Base-by-base conservation (phyloP, 805 yeast species). In the Starmerella khaoyaiensis region DNA sequence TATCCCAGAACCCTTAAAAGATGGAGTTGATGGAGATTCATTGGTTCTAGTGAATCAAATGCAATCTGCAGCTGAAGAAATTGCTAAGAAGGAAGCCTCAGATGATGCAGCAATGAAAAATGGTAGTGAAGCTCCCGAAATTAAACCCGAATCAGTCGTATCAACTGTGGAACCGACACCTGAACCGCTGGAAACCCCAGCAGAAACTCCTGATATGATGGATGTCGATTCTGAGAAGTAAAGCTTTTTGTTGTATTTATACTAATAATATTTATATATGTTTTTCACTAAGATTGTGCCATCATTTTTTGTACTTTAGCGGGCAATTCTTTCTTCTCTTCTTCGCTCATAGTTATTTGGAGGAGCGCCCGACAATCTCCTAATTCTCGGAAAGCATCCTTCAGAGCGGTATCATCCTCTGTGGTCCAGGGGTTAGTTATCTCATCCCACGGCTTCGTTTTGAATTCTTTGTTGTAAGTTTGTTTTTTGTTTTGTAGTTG, bases 291-390 rank as follows among this genome's bases (percentile, higher is more conserved):
- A n/a, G n/a, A n/a, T n/a, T n/a, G n/a, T n/a, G n/a, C n/a, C n/a
- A n/a, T n/a, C n/a, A n/a, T n/a, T n/a, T n/a, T n/a, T n/a, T n/a
- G n/a, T n/a, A n/a, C n/a, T n/a, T n/a, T n/a, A 10, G n/a, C 12
- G n/a, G 44, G 37, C 30, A 19, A 18, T 3, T 33, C 33, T n/a
- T 11, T 21, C 19, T 4, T 11, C 32, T n/a, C 28, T 8, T 21
- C 31, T 14, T 3, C 23, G 22, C 16, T 37, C 12, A 26, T n/a
- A 3, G 33, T 36, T 28, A 74, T 52, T n/a, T 65, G 60, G 11
- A 79, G 44, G 41, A 79, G 71, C 4, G 73, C 62, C 4, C 76
- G 54, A 3, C 86, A 77, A 29, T 68, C 62, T 46, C 86, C 63
- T 0, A 86, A 90, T 5, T 49, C 49, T 2, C 51, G 55, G 1